Evolutionary conservation across 345 rosid species (phyloP).

Genomic region (Erucastrum elatum): DNA sequence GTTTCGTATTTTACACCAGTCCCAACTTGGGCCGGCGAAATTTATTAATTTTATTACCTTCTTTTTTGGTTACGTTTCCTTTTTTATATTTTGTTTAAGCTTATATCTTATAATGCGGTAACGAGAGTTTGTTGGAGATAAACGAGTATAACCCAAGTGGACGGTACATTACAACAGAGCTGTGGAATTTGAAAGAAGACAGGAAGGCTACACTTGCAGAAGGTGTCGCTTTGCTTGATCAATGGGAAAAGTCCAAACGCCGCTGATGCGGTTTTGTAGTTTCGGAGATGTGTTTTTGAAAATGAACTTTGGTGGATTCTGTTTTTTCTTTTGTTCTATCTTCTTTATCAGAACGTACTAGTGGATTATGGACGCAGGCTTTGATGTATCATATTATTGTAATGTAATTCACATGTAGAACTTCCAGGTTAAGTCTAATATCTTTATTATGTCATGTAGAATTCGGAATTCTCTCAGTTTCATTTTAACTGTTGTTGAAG

Average conservation of each 20-base stretch:
- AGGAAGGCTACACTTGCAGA: slow-evolving; percentile 73
- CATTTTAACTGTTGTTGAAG: too few relatives aligned
- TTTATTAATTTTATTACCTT: too few relatives aligned
- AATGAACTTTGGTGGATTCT: too few relatives aligned
- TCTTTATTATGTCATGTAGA: too few relatives aligned
- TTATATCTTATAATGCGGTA: slow-evolving; percentile 50
- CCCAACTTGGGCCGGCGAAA: too few relatives aligned
- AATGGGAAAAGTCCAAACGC: slow-evolving; percentile 49
- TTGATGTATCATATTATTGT: slow-evolving; percentile 1
- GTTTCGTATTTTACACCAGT: too few relatives aligned
- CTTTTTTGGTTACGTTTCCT: too few relatives aligned
- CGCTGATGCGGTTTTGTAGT: too few relatives aligned
- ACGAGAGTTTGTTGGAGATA: slow-evolving; percentile 61
- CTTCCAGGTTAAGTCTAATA: too few relatives aligned
- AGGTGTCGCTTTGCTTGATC: slow-evolving; percentile 57
- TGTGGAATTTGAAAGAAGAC: slow-evolving; percentile 69
- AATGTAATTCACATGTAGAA: background rate
- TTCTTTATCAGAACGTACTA: background rate
- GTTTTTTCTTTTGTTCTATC: too few relatives aligned
- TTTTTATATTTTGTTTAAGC: too few relatives aligned
- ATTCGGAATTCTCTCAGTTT: too few relatives aligned
- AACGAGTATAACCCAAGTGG: slow-evolving; percentile 97
- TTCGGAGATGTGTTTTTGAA: background rate
- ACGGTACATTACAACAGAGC: slow-evolving; percentile 65
- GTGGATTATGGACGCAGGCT: slow-evolving; percentile 3